Base-by-base conservation (phyloP, 2,329 filamentous ascomycete species). In the Tolypocladium amazonense region DNA sequence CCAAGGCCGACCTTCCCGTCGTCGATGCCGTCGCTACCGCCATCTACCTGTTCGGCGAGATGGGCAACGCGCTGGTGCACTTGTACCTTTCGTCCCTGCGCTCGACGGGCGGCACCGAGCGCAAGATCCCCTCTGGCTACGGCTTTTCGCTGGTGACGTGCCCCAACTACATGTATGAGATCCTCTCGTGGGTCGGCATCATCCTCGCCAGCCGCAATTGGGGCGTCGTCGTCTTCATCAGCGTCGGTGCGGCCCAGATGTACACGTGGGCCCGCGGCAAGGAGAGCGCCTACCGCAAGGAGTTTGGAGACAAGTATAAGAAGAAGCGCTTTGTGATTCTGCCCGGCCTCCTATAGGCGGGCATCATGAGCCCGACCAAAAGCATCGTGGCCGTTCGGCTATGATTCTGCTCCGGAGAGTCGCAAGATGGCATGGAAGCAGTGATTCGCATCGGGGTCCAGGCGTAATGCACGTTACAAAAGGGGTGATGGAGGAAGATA, bases 131-230 rank as follows among this genome's bases (percentile, higher is more conserved):
- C 1, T 79, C 79, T 60, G 94, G 94, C 33, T 85, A 93, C 61
- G 90, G 92, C 37, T 97, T 97, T 75, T 80, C 79, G 64, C 76
- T 90, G 41, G 93, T 99, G 58, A 99, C 94, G 15, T 96, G 92
- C 77, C 94, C 94, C 50, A 99, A 99, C 78, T 99, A 99, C 79
- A 85, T 96, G 79, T 97, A 95, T 67, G 94, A 99, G 76, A 81
- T 89, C 8, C 73, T 96, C 43, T 85, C 92, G 0, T 99, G 94
- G 94, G 67, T 89, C 37, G 92, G 92, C 33, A 81, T 97, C 59
- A 87, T 89, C 66, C 71, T 96, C 52, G 83, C 93, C 58, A 92
- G 86, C 67, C 87, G 90, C 68, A 92, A 88, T 76, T 88, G 88
- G 79, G 83, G 86, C 57, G 89, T 94, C 0, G 78, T 86, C 20